These are phyloP conservation scores for Lepiota brunneoincarnata DNA, from an alignment of 768 basidiomycete species.

Conservation along the genomic window DNA sequence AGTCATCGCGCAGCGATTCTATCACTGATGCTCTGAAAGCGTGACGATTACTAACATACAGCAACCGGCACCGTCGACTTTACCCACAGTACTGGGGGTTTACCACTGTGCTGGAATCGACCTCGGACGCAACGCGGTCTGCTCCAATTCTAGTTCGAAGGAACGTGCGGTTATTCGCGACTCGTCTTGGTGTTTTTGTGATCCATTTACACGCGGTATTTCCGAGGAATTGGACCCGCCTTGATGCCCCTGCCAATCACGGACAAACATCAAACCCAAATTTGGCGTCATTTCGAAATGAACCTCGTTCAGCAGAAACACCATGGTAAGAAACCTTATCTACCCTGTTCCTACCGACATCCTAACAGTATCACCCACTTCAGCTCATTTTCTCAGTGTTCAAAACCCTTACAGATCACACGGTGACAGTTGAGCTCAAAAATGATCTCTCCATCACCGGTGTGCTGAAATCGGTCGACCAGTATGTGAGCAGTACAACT, in stretches of 20 bases:
- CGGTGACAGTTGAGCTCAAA: slow-evolving; percentile 96
- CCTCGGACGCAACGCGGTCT: too few relatives aligned
- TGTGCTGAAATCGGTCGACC: slow-evolving; percentile 95
- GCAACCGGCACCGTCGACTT: too few relatives aligned
- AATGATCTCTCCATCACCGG: slow-evolving; percentile 98
- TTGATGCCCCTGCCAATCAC: neutral
- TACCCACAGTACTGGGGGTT: too few relatives aligned
- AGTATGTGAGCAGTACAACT: slow-evolving; percentile 53
- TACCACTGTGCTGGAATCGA: too few relatives aligned
- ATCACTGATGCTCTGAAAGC: too few relatives aligned
- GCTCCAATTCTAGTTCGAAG: too few relatives aligned
- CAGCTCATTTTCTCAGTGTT: slow-evolving; percentile 97
- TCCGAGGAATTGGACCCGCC: too few relatives aligned
- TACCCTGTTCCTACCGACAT: neutral
- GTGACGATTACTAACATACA: too few relatives aligned
- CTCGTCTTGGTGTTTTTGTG: too few relatives aligned
- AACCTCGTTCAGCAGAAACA: neutral
- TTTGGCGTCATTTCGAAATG: neutral
- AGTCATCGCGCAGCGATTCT: too few relatives aligned
- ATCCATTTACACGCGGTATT: too few relatives aligned
- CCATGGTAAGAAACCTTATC: slow-evolving; percentile 1
- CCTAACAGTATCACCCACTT: neutral
- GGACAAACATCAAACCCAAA: neutral
- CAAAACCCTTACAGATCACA: slow-evolving; percentile 97
- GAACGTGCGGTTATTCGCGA: too few relatives aligned